These are phyloP conservation scores for Aspergillus sclerotioniger DNA, from an alignment of 495 filamentous ascomycete species.

Conservation along the genomic window DNA sequence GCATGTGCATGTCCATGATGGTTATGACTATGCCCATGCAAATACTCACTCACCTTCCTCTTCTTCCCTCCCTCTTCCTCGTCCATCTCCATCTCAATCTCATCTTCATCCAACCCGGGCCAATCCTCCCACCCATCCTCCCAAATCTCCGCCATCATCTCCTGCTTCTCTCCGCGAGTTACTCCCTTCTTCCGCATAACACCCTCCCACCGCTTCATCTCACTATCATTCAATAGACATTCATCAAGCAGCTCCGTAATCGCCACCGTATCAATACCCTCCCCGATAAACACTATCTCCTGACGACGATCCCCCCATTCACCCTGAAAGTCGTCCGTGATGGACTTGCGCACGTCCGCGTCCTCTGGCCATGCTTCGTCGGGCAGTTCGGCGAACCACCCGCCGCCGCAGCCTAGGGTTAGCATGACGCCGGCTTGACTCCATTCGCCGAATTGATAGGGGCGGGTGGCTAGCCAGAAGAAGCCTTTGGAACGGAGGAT, in stretches of 20 bases:
- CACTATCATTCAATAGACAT: conserved; percentile 48
- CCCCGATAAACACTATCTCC: conserved; percentile 60
- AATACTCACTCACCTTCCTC: conserved; percentile 30
- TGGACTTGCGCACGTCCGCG: conserved; percentile 38
- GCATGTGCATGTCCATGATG: conserved; percentile 32
- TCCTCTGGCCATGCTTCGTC: conserved; percentile 47
- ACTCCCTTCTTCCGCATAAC: conserved; percentile 44
- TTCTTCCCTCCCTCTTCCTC: conserved; percentile 26
- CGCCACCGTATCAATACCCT: conserved; percentile 43
- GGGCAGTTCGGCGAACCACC: conserved; percentile 51
- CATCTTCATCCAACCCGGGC: conserved; percentile 37
- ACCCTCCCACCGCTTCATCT: conserved; percentile 50
- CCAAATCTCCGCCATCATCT: conserved; percentile 43
- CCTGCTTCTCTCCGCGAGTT: conserved; percentile 28
- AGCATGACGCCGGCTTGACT: conserved; percentile 61
- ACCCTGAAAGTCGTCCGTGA: conserved; percentile 47
- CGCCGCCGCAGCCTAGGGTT: conserved; percentile 50
- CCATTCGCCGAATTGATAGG: conserved; percentile 53
- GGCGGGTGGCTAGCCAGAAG: conserved; percentile 47
- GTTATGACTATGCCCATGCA: conserved; percentile 36
- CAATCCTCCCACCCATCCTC: conserved; percentile 60
- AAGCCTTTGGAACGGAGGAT: conserved; percentile 49
- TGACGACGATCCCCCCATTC: conserved; percentile 59
- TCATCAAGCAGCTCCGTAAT: conserved; percentile 46
- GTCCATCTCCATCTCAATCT: conserved; percentile 18